Conservation (phyloP, 768 basidiomycete species). For the Agaricus bisporus region DNA sequence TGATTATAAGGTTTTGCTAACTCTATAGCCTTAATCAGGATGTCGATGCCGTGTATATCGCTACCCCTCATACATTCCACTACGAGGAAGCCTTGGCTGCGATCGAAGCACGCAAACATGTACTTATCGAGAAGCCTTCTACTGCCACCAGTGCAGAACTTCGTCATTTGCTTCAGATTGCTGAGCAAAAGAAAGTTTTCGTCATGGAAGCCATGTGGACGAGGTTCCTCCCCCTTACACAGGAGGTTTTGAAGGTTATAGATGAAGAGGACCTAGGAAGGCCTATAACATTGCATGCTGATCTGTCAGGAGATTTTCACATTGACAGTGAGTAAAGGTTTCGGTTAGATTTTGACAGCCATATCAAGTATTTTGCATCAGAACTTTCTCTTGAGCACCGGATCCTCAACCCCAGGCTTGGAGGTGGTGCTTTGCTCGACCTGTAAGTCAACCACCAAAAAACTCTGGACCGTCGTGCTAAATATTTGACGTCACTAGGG, state of each 20-base stretch:
- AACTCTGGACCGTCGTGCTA: not conserved
- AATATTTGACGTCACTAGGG: constrained; percentile 32
- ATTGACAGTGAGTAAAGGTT: constrained; percentile 46
- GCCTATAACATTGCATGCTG: constrained; percentile 65
- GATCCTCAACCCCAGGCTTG: constrained; percentile 73
- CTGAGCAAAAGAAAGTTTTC: constrained; percentile 75
- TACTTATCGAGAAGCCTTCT: constrained; percentile 87
- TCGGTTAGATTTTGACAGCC: not conserved
- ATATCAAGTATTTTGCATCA: constrained; percentile 17
- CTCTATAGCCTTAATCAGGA: constrained; percentile 31
- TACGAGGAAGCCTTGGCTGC: constrained; percentile 72
- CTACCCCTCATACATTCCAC: constrained; percentile 83
- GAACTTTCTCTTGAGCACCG: constrained; percentile 66
- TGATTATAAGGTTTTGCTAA: not conserved
- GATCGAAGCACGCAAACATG: constrained; percentile 75
- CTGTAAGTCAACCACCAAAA: constrained; percentile 42
- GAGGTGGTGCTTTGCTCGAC: constrained; percentile 81
- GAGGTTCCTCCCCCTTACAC: constrained; percentile 65
- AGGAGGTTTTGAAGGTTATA: constrained; percentile 58
- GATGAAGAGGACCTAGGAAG: constrained; percentile 61
- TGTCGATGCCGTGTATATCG: constrained; percentile 68
- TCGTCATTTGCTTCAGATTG: constrained; percentile 63
- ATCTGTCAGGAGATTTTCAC: constrained; percentile 67
- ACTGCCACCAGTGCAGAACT: constrained; percentile 75
- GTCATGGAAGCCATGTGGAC: constrained; percentile 95